These are phyloP conservation scores for Gonapodya prolifera DNA, from an alignment of 192 early-diverging fungal species.

Conservation along the genomic window DNA sequence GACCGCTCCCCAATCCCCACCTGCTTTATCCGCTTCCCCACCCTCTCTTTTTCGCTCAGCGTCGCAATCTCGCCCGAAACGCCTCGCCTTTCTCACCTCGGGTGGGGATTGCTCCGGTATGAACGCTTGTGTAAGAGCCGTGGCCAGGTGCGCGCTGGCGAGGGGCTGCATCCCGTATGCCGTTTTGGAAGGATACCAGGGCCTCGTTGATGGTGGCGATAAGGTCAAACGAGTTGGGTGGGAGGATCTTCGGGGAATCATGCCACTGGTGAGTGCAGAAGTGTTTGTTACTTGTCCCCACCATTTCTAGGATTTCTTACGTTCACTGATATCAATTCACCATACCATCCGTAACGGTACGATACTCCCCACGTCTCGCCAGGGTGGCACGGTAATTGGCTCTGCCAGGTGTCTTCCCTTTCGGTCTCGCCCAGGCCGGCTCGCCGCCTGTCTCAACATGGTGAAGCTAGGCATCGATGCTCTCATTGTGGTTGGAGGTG, in stretches of 20 bases:
- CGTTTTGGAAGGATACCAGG: slow-evolving; percentile 93
- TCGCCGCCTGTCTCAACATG: slow-evolving; percentile 68
- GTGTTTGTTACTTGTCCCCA: background rate
- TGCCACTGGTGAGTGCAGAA: slow-evolving; percentile 43
- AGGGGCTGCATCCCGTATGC: slow-evolving; percentile 72
- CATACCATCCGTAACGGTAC: too few relatives aligned
- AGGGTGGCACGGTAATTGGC: slow-evolving; percentile 90
- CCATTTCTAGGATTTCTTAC: background rate
- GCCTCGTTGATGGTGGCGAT: slow-evolving; percentile 84
- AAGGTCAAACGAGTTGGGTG: slow-evolving; percentile 73
- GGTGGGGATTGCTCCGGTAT: slow-evolving; percentile 94
- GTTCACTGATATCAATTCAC: background rate
- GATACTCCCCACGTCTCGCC: slow-evolving; percentile 4
- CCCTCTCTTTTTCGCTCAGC: slow-evolving; percentile 2
- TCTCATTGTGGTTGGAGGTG: slow-evolving; percentile 89
- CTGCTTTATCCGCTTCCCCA: background rate
- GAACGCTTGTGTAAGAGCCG: slow-evolving; percentile 87
- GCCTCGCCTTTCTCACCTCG: slow-evolving; percentile 85
- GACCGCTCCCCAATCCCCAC: slow-evolving; percentile 10
- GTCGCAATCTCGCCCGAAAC: slow-evolving; percentile 27
- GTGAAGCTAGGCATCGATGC: slow-evolving; percentile 88
- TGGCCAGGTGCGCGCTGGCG: slow-evolving; percentile 76
- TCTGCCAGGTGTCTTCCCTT: slow-evolving; percentile 84
- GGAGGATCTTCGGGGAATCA: slow-evolving; percentile 81
- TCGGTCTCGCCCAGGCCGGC: slow-evolving; percentile 70